A percentile compares a stretch with the other conserved stretches of the same genome.
Conservation (phyloP, 2,329 filamentous ascomycete species). For the Xylaria multiplex region DNA sequence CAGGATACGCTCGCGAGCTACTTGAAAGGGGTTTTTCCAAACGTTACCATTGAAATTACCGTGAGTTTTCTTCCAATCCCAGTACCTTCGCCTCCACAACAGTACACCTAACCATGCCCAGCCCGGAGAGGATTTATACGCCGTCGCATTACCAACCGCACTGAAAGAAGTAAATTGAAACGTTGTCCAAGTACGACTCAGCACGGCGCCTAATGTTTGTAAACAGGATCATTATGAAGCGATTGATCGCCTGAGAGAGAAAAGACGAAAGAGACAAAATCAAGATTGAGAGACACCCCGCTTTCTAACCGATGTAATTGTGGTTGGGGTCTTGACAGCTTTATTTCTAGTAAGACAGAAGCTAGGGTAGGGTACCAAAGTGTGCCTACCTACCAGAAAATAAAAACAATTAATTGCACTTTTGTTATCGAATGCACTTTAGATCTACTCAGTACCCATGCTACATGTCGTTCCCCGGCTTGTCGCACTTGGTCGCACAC, state of each 20-base stretch:
- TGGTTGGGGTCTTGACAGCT: neutral
- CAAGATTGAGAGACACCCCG: neutral
- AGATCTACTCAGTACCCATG: neutral
- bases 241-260: constrained; percentile 8
- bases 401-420: too few species aligned
- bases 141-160: neutral
- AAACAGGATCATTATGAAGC: constrained; percentile 6
- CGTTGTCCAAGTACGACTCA: neutral
- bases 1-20: constrained; percentile 12
- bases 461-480: neutral
- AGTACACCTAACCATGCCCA: neutral
- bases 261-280: constrained; percentile 1
- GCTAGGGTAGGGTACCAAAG: neutral
- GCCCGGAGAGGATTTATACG: neutral
- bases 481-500: neutral
- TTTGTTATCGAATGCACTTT: too few species aligned
- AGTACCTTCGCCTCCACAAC: neutral
- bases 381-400: too few species aligned
- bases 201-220: neutral
- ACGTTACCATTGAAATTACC: neutral
- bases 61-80: constrained; percentile 7
- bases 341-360: neutral
- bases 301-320: neutral
- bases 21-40: neutral
- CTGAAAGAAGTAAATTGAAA: constrained; percentile 4